Evolutionary conservation across 345 rosid genomes (phyloP).

Genomic region (Xanthoceras sorbifolium): DNA sequence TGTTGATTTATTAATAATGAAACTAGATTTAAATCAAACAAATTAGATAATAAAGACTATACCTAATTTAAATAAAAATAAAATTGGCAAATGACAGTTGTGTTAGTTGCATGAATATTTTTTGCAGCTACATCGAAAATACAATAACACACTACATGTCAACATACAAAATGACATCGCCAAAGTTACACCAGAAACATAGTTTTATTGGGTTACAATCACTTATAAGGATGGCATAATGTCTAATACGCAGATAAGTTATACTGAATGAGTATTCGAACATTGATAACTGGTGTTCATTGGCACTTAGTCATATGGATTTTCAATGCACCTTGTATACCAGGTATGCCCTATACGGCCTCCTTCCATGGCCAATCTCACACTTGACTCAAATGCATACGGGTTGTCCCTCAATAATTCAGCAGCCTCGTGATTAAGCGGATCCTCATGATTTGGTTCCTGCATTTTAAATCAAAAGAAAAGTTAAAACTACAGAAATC

Average conservation of each 20-base stretch:
- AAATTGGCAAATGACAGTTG: too few relatives aligned
- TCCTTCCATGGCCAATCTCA: conserved; percentile 77
- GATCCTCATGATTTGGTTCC: conserved; percentile 96
- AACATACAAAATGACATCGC: neutral
- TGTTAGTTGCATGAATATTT: neutral
- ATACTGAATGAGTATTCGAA: conserved; percentile 28
- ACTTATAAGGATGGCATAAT: conserved; percentile 5
- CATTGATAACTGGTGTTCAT: conserved; percentile 17
- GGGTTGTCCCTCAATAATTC: conserved; percentile 88
- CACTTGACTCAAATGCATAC: conserved; percentile 62
- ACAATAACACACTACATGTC: neutral
- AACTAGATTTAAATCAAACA: too few relatives aligned
- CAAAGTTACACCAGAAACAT: neutral
- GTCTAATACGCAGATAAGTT: conserved; percentile 24
- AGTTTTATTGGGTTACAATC: conserved; percentile 1
- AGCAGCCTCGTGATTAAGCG: conserved; percentile 93
- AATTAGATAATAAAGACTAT: too few relatives aligned
- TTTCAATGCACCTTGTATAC: neutral
- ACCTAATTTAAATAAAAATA: too few relatives aligned
- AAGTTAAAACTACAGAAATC: neutral
- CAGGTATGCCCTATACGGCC: conserved; percentile 63
- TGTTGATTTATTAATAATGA: too few relatives aligned
- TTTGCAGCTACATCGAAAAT: too few relatives aligned
- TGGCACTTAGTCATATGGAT: conserved; percentile 17
- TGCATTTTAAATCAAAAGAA: conserved; percentile 25